Base-by-base conservation (phyloP, 352 stramenopile species). In the Globisporangium paroecandrum region DNA sequence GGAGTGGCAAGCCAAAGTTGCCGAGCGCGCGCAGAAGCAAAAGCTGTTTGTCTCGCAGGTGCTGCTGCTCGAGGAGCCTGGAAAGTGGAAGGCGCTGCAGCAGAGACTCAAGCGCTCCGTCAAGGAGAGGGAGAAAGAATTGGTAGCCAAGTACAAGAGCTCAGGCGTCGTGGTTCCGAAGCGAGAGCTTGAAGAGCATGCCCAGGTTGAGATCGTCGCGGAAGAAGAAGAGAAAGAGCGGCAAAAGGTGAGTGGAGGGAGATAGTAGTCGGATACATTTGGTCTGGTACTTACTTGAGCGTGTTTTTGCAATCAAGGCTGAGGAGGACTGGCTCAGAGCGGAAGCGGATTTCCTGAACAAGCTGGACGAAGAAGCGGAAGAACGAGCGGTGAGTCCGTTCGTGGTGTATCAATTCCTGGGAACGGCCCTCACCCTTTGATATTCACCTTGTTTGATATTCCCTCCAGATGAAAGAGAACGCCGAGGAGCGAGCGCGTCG, bases 151-250 rank as follows among this genome's bases (percentile, higher is more conserved):
- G 41, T 81, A 82, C 73, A 90, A 86, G 55, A 69, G 77, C 10
- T 78, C 71, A 12, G 70, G 82, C 1, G 71, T 85, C 4, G 69
- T 64, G 1, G 71, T 90, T 24, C 71, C 78, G 13, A 77, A 78
- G 41, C 58, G 53, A 22, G 80, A 90, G 54, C 66, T 90, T 22
- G 47, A 64, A n/a, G 78, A 88, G 15, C 81, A 77, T 13, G 84
- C 84, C 18, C 78, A 81, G 57, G 63, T 80, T n/a, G 82, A 91
- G 60, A 71, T 91, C 34, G 36, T 77, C 12, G 71, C 70, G 0
- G 77, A 89, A 59, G 78, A 91, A 64, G 72, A 77, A 9, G 78
- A 84, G 24, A 70, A 72, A 18, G 81, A 90, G 64, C 77, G 74
- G 9, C 60, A 66, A 27, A 61, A 76, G 55, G 80, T 85, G 65